phyloP scores from a whole-genome alignment of 768 basidiomycete genomes.

The Macrolepiota fuliginosa region DNA sequence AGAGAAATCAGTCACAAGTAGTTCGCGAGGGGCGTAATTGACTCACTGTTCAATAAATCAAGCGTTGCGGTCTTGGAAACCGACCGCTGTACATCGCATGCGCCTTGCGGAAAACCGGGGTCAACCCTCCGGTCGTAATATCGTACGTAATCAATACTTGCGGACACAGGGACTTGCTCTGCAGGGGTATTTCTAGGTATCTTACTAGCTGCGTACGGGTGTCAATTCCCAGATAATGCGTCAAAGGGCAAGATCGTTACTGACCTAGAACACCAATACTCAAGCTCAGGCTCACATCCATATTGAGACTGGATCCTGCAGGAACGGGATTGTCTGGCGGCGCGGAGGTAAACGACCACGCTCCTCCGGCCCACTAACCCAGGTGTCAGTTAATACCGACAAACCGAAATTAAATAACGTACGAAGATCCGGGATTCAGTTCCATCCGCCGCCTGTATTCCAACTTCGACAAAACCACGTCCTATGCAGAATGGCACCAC shows the following conservation, averaged over 20 bases:
- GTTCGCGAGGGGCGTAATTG: background rate
- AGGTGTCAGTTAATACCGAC: background rate
- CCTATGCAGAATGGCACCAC: conserved; percentile 17
- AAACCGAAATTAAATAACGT: background rate
- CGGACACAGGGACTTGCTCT: background rate
- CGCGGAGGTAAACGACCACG: conserved; percentile 3
- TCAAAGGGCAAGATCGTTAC: background rate
- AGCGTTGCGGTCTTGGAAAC: background rate
- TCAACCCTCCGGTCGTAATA: background rate
- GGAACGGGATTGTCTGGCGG: background rate
- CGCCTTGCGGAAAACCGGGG: background rate
- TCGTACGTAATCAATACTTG: conserved; percentile 5
- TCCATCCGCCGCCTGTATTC: conserved; percentile 1
- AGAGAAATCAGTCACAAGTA: background rate
- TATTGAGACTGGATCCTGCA: background rate
- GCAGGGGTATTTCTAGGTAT: background rate
- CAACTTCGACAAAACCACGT: conserved; percentile 21
- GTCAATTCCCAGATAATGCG: background rate
- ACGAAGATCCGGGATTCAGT: background rate
- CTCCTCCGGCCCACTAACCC: conserved; percentile 6
- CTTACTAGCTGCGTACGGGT: background rate
- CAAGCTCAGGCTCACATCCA: background rate
- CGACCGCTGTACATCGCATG: background rate
- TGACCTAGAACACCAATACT: conserved; percentile 6
- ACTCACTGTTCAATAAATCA: conserved; percentile 8